Percentiles rank a stretch among this genome's conserved stretches.
Evolutionary conservation across 2,329 filamentous ascomycete genomes (phyloP).

Genomic region (Colletotrichum australisinense): DNA sequence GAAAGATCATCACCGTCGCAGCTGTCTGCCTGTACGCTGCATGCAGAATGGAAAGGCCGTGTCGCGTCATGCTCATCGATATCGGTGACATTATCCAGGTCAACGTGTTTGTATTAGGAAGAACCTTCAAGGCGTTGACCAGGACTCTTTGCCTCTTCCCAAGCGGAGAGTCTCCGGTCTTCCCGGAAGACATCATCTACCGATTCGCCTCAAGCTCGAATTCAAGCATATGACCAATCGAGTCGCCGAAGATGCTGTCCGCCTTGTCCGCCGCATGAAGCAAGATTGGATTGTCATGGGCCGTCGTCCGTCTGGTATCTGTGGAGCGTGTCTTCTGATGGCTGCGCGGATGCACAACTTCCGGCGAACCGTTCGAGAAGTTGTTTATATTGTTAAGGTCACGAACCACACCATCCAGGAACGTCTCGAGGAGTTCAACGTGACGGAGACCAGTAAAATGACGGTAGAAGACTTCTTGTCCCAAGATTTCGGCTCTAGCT

Average conservation of each 20-base stretch:
- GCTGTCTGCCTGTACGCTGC: slow-evolving; percentile 93
- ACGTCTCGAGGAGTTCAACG: slow-evolving; percentile 90
- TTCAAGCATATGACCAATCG: slow-evolving; percentile 85
- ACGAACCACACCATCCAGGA: slow-evolving; percentile 93
- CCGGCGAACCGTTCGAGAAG: slow-evolving; percentile 88
- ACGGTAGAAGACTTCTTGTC: slow-evolving; percentile 88
- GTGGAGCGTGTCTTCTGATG: slow-evolving; percentile 92
- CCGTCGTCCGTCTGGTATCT: slow-evolving; percentile 91
- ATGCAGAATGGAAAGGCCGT: slow-evolving; percentile 81
- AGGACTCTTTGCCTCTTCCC: slow-evolving; percentile 40
- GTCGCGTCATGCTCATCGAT: slow-evolving; percentile 94
- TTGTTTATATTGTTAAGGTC: slow-evolving; percentile 98
- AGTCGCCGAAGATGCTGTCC: slow-evolving; percentile 88
- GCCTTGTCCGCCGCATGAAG: slow-evolving; percentile 92
- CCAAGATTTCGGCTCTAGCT: slow-evolving; percentile 67
- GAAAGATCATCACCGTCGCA: slow-evolving; percentile 84
- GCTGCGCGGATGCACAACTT: slow-evolving; percentile 99
- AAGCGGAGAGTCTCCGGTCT: slow-evolving; percentile 72
- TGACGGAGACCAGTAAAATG: slow-evolving; percentile 84
- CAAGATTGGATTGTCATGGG: slow-evolving; percentile 98
- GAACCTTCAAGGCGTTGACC: slow-evolving; percentile 84
- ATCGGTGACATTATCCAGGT: slow-evolving; percentile 85
- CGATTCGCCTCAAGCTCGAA: slow-evolving; percentile 92
- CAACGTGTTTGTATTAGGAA: slow-evolving; percentile 93
- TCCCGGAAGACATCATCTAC: slow-evolving; percentile 90